phyloP scores from a whole-genome alignment of 768 basidiomycete species.

The Tylopilus sp. region DNA sequence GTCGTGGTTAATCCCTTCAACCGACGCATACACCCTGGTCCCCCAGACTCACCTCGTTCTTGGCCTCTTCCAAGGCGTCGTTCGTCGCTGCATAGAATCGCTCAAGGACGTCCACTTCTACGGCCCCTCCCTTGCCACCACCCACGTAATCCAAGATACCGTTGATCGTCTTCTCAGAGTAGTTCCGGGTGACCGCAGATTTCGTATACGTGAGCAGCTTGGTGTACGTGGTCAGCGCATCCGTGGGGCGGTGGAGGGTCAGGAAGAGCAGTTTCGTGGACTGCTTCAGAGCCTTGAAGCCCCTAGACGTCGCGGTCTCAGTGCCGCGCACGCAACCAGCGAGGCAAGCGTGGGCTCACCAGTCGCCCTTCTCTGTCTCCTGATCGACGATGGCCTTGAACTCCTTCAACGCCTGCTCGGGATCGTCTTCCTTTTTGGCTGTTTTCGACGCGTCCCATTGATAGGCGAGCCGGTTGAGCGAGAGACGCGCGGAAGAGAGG shows the following conservation, averaged over 20 bases:
- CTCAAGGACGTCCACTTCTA: conserved; percentile 85
- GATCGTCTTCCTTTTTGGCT: conserved; percentile 94
- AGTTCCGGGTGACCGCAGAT: conserved; percentile 90
- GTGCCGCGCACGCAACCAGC: not conserved
- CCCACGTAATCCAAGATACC: conserved; percentile 98
- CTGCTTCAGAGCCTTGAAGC: conserved; percentile 98
- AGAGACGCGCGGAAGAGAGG: not conserved
- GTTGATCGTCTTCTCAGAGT: conserved; percentile 98
- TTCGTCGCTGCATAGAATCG: conserved; percentile 95
- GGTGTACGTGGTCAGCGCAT: conserved; percentile 84
- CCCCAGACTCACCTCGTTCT: conserved; percentile 76
- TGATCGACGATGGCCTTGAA: conserved; percentile 86
- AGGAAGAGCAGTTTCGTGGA: conserved; percentile 93
- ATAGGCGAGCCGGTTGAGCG: not conserved
- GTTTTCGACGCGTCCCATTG: not conserved
- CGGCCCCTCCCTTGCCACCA: conserved; percentile 73
- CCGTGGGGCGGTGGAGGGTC: conserved; percentile 68
- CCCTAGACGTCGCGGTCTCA: conserved; percentile 50
- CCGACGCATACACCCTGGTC: not conserved
- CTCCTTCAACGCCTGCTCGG: conserved; percentile 87
- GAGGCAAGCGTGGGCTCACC: conserved; percentile 46
- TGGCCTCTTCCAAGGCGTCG: conserved; percentile 85
- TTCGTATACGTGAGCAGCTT: conserved; percentile 91
- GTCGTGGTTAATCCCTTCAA: not conserved
- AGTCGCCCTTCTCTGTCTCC: conserved; percentile 92